Conservation (phyloP, 2,329 filamentous ascomycete genomes). For the Fusarium chaquense region DNA sequence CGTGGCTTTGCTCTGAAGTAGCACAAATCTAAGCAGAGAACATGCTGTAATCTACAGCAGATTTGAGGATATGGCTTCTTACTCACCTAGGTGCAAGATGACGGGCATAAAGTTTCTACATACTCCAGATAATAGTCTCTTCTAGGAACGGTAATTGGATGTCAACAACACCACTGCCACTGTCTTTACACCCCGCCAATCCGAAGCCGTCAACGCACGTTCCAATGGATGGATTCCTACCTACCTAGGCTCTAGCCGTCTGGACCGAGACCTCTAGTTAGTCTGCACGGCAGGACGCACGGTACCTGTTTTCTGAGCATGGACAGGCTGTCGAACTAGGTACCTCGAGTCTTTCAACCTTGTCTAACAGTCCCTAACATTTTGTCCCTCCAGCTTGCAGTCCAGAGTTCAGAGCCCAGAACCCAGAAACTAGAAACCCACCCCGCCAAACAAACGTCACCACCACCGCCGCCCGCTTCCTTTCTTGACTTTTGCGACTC, state of each 20-base stretch:
- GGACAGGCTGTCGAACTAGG: constrained; percentile 5
- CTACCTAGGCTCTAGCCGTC: constrained; percentile 1
- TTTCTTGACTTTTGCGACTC: constrained; percentile 47
- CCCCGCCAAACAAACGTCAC: constrained; percentile 46
- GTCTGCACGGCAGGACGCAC: constrained; percentile 1
- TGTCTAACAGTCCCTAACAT: background rate
- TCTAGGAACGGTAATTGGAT: constrained; percentile 11
- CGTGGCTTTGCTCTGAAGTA: constrained; percentile 7
- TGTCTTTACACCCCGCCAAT: constrained; percentile 22
- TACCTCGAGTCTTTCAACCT: constrained; percentile 21
- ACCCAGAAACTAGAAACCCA: constrained; percentile 13
- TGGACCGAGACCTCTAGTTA: background rate
- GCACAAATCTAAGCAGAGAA: constrained; percentile 6
- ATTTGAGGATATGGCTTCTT: background rate
- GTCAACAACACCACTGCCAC: background rate
- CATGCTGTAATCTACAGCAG: background rate
- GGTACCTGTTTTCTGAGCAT: constrained; percentile 30
- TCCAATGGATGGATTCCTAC: background rate
- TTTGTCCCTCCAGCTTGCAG: constrained; percentile 2
- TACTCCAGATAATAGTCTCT: background rate
- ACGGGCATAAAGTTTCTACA: background rate
- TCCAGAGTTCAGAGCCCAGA: background rate
- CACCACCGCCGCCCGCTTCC: constrained; percentile 41
- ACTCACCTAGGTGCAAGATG: background rate
- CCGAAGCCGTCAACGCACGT: constrained; percentile 23